Evolutionary conservation across 2,329 filamentous ascomycete species (phyloP).

Genomic region (Pochonia chlamydosporia): DNA sequence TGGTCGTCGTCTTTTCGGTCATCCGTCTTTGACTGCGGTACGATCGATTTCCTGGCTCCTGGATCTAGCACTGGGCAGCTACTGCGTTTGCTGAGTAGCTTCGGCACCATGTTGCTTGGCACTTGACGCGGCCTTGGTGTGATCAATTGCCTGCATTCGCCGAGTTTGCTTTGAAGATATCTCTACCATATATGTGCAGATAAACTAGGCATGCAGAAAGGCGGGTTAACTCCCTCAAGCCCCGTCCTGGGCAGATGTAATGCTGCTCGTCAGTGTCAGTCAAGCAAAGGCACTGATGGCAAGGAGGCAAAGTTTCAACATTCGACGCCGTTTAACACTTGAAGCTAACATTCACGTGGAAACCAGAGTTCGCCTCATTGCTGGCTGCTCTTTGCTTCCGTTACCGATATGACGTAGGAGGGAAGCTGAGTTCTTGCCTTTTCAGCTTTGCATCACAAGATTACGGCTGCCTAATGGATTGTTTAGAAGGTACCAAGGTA

Average conservation of each 20-base stretch:
- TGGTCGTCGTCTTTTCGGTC: conserved; percentile 2
- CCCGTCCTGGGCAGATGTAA: neutral
- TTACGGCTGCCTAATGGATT: no score
- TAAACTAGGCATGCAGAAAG: neutral
- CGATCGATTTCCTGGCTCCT: neutral
- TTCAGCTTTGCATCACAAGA: no score
- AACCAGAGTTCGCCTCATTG: no score
- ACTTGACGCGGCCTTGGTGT: neutral
- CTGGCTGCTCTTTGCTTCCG: no score
- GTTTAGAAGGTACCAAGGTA: no score
- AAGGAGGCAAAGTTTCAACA: neutral
- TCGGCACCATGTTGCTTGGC: conserved; percentile 21
- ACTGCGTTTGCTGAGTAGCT: conserved; percentile 19
- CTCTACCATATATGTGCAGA: neutral
- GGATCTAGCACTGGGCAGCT: conserved; percentile 18
- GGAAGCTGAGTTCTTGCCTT: no score
- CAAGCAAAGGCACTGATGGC: neutral
- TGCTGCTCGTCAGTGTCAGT: neutral
- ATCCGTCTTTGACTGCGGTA: neutral
- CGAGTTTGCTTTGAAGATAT: neutral
- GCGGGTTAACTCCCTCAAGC: neutral
- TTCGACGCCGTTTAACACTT: no score
- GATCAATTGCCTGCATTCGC: neutral
- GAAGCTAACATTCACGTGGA: no score
- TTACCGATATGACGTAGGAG: no score